phyloP scores from a whole-genome alignment of 306 rosid species.

The Cicer arietinum region DNA sequence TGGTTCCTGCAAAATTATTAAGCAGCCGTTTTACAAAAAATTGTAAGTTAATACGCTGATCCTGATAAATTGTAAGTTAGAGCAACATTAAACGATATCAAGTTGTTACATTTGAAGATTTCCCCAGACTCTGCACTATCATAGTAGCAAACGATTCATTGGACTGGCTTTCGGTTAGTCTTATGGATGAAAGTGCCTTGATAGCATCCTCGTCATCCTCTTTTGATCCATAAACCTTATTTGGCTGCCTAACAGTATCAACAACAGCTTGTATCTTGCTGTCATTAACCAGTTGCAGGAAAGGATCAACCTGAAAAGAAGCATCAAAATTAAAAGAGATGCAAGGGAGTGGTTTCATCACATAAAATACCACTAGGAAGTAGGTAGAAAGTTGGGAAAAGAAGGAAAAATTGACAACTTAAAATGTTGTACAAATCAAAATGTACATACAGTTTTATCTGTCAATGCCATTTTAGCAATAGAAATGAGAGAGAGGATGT shows the following conservation, averaged over 20 bases:
- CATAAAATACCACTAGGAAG: slow-evolving; percentile 19
- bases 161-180: slow-evolving; percentile 67
- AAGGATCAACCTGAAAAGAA: slow-evolving; percentile 75
- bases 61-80: slow-evolving; percentile 13
- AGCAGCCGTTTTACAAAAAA: slow-evolving; percentile 56
- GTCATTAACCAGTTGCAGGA: slow-evolving; percentile 68
- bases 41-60: slow-evolving; percentile 23
- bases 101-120: slow-evolving; percentile 58
- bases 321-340: slow-evolving; percentile 34
- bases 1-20: slow-evolving; percentile 62
- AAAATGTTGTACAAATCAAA: slow-evolving; percentile 32
- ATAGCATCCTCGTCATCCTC: slow-evolving; percentile 75
- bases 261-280: slow-evolving; percentile 66
- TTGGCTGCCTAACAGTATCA: slow-evolving; percentile 44
- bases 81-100: slow-evolving; percentile 14
- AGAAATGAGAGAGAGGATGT: slow-evolving; percentile 67
- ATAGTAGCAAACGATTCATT: slow-evolving; percentile 70
- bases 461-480: slow-evolving; percentile 60
- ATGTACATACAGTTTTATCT: slow-evolving; percentile 60
- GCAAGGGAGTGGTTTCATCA: slow-evolving; percentile 24
- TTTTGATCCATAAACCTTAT: slow-evolving; percentile 66
- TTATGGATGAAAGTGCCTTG: slow-evolving; percentile 61
- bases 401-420: slow-evolving; percentile 6
- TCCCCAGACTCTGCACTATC: slow-evolving; percentile 68
- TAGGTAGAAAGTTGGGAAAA: slow-evolving; percentile 2